Percentiles rank a stretch among this genome's conserved stretches.
These are phyloP conservation scores for Helichrysum umbraculigerum DNA, from an alignment of 129 eudicot species.

Conservation along the genomic window DNA sequence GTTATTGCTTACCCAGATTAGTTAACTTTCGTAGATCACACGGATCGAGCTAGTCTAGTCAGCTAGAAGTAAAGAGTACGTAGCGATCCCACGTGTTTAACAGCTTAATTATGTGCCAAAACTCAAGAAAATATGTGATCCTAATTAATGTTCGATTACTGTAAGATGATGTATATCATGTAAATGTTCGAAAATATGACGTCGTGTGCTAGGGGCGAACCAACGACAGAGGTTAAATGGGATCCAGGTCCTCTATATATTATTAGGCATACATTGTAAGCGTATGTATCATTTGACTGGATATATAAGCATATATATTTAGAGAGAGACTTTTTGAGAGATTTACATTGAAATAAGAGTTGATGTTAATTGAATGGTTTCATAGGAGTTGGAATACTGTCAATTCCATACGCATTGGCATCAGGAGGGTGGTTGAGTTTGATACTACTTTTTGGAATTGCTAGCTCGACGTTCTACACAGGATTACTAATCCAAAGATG, in stretches of 20 bases:
- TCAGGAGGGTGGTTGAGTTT: slow-evolving; percentile 87
- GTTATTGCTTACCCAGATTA: neutral
- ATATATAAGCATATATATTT: neutral
- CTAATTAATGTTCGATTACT: no score
- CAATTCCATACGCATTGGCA: slow-evolving; percentile 70
- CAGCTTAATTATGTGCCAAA: neutral
- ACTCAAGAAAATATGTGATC: neutral
- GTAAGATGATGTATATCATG: neutral
- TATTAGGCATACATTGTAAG: no score
- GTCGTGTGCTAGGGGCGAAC: no score
- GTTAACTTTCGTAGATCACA: neutral
- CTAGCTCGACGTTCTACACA: slow-evolving; percentile 50
- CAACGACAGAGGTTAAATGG: no score
- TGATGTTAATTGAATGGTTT: neutral
- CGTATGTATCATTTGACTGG: no score
- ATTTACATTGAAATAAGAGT: neutral
- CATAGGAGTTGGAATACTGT: slow-evolving; percentile 55
- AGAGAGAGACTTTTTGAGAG: neutral
- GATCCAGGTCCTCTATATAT: no score
- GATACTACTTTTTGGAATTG: slow-evolving; percentile 52
- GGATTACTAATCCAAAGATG: slow-evolving; percentile 40
- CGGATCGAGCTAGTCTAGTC: neutral
- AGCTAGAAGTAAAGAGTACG: neutral
- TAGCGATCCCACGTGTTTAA: neutral
- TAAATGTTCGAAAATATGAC: no score